Evolutionary conservation across 192 early-diverging fungal species (phyloP), one percentile per base, ranked within the genome.

Genomic region (Entomortierella parvispora): DNA sequence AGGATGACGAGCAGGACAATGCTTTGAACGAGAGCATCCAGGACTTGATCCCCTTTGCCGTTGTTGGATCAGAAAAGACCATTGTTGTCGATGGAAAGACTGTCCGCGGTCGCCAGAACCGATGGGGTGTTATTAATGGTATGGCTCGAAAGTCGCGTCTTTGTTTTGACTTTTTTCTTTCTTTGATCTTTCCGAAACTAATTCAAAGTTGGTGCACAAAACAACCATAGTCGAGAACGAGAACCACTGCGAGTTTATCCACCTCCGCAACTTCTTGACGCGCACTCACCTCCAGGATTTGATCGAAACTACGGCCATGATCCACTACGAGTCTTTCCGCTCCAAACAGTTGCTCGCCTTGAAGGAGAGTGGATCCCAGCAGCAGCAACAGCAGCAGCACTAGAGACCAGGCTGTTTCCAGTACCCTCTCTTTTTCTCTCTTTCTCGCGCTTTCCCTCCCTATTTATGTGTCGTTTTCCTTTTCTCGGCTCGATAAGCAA

Each of bases 271-370:
- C 85, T 93, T 95, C 82, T 83, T 94, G 71, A 91, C 91, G 42
- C 89, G 95, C 83, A 97, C 96, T n/a, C 97, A 99, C 71, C 77
- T 99, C 44, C 93, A 96, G 68, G 97, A 99, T 71, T 84, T 99
- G 80, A 92, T 97, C 64, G 97, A 99, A 72, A 94, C 94, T 43
- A 99, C 97, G 15, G 87, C 93, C 9, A 87, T 91, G 69, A 88
- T 96, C 58, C 96, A 97, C 80, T 99, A 99, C 84, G 96, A 99
- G 84, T 87, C 91, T 37, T 99, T 96, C 94, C 90, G 97, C 56
- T 92, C 87, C 23, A 88, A 88, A 69, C 87, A 88, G 63, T 62
- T 88, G 55, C 70, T 88, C 58, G 87, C 87, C 52, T 68, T 88
- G 34, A 86, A 86, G 64, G 87, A 88, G 65, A 81, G 69, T 23